Base-by-base conservation (phyloP, 2,329 filamentous ascomycete genomes). In the Aspergillus tubingensis region DNA sequence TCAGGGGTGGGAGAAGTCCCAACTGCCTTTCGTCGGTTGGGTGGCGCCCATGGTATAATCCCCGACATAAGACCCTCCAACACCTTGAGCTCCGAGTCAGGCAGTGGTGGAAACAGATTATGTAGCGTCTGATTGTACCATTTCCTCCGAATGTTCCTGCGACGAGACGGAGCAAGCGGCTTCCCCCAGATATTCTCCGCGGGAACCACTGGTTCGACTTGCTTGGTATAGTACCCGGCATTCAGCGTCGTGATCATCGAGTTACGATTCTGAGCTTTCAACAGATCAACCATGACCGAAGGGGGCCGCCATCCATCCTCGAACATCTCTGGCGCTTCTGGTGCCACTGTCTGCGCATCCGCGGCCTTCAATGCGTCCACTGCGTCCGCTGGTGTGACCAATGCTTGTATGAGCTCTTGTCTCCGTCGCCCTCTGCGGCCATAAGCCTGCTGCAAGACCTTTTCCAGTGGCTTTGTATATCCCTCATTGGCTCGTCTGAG, bases 401-500 rank as follows among this genome's bases (percentile, higher is more conserved):
- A 63, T 3, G 69, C 67, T 5, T 66, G 60, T 60, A 86, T 57
- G 32, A 88, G 70, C 8, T 81, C 73, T 60, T 81, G 76, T 65
- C 83, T 79, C 32, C 83, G 77, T 63, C 74, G 79, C 8, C 86
- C 86, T 32, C 76, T 77, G 54, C 86, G 81, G 13, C 85, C 86
- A 67, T 88, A 88, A 13, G 85, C 79, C 60, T 81, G 72, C 32
- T 79, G 72, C 19, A 89, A 73, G 10, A 87, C 76, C 57, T 81
- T 83, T 48, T 82, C 75, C 17, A 88, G 71, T 13, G 81, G 78
- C 13, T 72, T 72, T 13, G 74, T 65, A 55, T 86, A 83, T 61
- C 86, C 86, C 60, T 82, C 74, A 66, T 87, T 88, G 19, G 85
- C 86, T 51, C 82, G 78, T 41, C 66, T 67, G 17, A 86, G 72